These are phyloP conservation scores for Bombardia bombarda DNA, from an alignment of 495 filamentous ascomycete species.

Conservation along the genomic window DNA sequence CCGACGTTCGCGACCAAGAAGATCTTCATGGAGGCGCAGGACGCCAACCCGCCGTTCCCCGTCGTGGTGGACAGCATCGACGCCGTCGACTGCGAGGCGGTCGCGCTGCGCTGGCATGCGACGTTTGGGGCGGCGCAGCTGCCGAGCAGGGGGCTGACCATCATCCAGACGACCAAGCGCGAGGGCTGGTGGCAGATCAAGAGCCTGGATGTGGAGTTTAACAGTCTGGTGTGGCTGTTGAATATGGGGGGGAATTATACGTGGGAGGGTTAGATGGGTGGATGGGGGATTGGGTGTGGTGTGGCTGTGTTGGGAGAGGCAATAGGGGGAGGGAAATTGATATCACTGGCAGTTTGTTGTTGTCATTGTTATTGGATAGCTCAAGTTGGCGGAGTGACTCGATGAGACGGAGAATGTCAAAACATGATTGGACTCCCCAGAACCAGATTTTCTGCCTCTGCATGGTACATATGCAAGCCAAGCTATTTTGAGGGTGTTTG, in stretches of 20 bases:
- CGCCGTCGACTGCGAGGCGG: slow-evolving; percentile 23
- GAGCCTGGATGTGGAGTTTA: slow-evolving; percentile 29
- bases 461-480: too few relatives aligned
- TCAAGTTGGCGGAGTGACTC: too few relatives aligned
- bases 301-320: too few relatives aligned
- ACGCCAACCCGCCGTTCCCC: slow-evolving; percentile 26
- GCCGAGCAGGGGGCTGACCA: slow-evolving; percentile 24
- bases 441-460: too few relatives aligned
- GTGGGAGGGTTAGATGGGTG: slow-evolving; percentile 23
- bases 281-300: background rate
- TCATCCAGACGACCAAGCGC: slow-evolving; percentile 23
- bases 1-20: slow-evolving; percentile 28
- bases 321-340: too few relatives aligned
- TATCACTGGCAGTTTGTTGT: too few relatives aligned
- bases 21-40: slow-evolving; percentile 28
- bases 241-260: slow-evolving; percentile 28
- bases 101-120: slow-evolving; percentile 28
- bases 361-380: too few relatives aligned
- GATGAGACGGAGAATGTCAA: too few relatives aligned
- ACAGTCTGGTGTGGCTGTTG: slow-evolving; percentile 30
- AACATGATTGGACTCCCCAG: too few relatives aligned
- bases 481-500: too few relatives aligned
- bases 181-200: slow-evolving; percentile 23
- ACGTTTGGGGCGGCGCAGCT: slow-evolving; percentile 27
- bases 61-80: slow-evolving; percentile 24